Evolutionary conservation across 805 yeast genomes (phyloP).

Genomic region (Saccharomycopsis sp.): DNA sequence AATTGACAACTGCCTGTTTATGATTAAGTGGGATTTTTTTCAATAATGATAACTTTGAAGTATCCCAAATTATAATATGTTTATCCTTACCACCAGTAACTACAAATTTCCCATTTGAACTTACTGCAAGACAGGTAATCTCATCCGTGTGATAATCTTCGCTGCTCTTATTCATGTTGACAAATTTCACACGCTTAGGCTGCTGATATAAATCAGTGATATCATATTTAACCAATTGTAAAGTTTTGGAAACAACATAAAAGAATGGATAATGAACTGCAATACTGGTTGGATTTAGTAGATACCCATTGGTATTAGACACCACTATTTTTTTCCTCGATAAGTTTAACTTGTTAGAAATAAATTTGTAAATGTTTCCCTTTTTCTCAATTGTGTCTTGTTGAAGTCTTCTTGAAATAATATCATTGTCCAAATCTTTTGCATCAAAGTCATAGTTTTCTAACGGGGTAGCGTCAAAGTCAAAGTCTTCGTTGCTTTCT

Average conservation of each 20-base stretch:
- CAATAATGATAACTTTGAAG: constrained; percentile 67
- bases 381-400: constrained; percentile 86
- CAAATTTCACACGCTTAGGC: constrained; percentile 59
- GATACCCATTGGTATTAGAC: constrained; percentile 22
- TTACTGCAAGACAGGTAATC: constrained; percentile 70
- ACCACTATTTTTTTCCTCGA: constrained; percentile 26
- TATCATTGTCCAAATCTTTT: constrained; percentile 81
- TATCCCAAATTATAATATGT: constrained; percentile 77
- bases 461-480: constrained; percentile 22
- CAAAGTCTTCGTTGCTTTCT: constrained; percentile 21
- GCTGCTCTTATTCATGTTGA: constrained; percentile 27
- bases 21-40: constrained; percentile 72
- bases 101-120: constrained; percentile 80
- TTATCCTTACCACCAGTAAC: constrained; percentile 89
- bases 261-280: constrained; percentile 39
- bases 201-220: constrained; percentile 44
- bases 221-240: constrained; percentile 76
- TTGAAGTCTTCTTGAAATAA: constrained; percentile 70
- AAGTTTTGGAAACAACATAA: constrained; percentile 78
- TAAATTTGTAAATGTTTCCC: constrained; percentile 71
- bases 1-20: constrained; percentile 62
- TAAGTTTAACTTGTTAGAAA: constrained; percentile 43
- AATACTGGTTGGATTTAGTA: constrained; percentile 37
- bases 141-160: constrained; percentile 72
- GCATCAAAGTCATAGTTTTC: constrained; percentile 69